Evolutionary conservation across 2,329 filamentous ascomycete species (phyloP).

Genomic region (Arachnomyces sp.): DNA sequence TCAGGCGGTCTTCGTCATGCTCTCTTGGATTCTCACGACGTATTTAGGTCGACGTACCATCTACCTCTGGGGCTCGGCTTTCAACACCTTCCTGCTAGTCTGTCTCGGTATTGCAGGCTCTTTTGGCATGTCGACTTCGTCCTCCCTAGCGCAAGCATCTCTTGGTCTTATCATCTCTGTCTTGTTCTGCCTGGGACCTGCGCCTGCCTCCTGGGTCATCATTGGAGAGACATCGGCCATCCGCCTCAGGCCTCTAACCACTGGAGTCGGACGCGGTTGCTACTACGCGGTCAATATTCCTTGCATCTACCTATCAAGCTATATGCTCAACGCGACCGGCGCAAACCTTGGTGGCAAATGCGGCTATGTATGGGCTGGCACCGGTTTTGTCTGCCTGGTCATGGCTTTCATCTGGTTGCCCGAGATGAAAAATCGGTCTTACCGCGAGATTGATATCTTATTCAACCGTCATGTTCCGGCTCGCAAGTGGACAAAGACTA

Average conservation of each 20-base stretch:
- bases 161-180: conserved; percentile 60
- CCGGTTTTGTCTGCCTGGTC: conserved; percentile 49
- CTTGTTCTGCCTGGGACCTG: conserved; percentile 55
- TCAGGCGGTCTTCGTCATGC: conserved; percentile 55
- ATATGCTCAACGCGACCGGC: conserved; percentile 51
- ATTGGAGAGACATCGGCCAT: conserved; percentile 61
- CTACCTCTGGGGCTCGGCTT: conserved; percentile 53
- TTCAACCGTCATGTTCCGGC: conserved; percentile 49
- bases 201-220: conserved; percentile 59
- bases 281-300: conserved; percentile 62
- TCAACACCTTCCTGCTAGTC: conserved; percentile 49
- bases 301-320: conserved; percentile 56
- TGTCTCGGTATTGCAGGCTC: conserved; percentile 55
- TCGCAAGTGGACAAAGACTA: conserved; percentile 23
- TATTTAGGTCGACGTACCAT: conserved; percentile 58
- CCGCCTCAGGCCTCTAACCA: conserved; percentile 58
- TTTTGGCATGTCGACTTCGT: conserved; percentile 31
- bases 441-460: conserved; percentile 56
- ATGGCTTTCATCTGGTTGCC: conserved; percentile 45
- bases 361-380: conserved; percentile 54
- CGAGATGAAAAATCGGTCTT: conserved; percentile 53
- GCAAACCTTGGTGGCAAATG: conserved; percentile 47
- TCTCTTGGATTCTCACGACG: conserved; percentile 59
- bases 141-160: conserved; percentile 51
- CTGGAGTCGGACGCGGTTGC: conserved; percentile 54